Evolutionary conservation across 805 yeast species (phyloP), one percentile per base, ranked within the genome.

Genomic region (Candida khao-thaluensis): DNA sequence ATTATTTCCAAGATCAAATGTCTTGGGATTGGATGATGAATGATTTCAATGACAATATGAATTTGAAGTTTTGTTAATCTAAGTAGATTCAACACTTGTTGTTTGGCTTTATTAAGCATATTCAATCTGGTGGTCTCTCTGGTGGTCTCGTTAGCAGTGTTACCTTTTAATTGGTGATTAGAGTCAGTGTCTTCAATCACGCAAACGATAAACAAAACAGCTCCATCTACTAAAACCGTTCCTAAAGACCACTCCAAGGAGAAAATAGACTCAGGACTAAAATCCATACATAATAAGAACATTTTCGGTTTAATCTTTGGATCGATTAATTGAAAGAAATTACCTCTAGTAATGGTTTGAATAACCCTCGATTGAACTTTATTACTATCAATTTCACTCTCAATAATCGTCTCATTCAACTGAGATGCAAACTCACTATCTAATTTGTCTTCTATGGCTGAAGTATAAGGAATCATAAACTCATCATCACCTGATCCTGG

Each of bases 191-290:
- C 74, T 49, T 76, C 81, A 41, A 73, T 69, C 9, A 77, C 82
- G 48, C 77, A 76, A 17, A 87, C 78, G 15, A 87, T 76, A 56
- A 85, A 86, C 39, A 89, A 61, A 0, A 89, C 87, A 38, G 88
- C 84, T 0, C 93, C 93, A 53, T 86, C 89, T 16, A 81, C 83
- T 33, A 89, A 69, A 0, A 88, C 82, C 0, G 95, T 77, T 2
- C 97, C 97, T 49, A 90, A 71, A 30, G 89, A 77, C 85, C 96
- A 89, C 52, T 87, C 93, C 16, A 90, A 68, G 0, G 96, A 93
- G 59, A 84, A 85, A 26, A 73, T 71, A 2, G 95, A 82, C 56
- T 88, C 96, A 0, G 87, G 84, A 3, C 91, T 80, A 46, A 84
- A 74, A 57, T 90, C 96, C 66, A 84, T 76, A 53, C 93, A 87